Evolutionary conservation across 352 stramenopile species (phyloP), one percentile per base, ranked within the genome.

Genomic region (Globisporangium parvum): DNA sequence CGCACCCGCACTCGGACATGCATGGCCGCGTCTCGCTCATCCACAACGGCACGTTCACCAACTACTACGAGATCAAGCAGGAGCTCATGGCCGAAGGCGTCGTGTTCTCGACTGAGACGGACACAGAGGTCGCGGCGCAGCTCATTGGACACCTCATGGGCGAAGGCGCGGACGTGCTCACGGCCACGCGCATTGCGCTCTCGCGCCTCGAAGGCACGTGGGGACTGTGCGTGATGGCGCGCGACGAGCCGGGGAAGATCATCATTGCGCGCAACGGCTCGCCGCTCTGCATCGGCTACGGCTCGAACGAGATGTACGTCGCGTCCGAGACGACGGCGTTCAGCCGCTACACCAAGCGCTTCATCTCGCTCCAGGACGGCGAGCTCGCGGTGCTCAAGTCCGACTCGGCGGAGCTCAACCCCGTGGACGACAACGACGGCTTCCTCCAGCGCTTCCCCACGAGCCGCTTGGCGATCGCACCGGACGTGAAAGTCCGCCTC

Each of bases 1-100:
- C 96, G 24, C 97, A 99, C 71, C 97, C 97, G 39, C 97, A 99
- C 74, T 92, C 70, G 51, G 96, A 98, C 79, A 92, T 85, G 55
- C 85, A 96, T 53, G 81, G 88, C 50, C 80, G 87, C 50, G 93
- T 99, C 51, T 95, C 93, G 6, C 65, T 99, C n/a, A 95, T 99
- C 20, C 97, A 99, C 77, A 99, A 99, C 70, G 97, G 97, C 46
- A 99, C 97, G 33, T 96, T 99, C 63, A 98, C 97, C 57, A 99
- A 99, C 72, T 96, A 96, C 67, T 80, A 90, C 65, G 80, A 92
- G 60, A 80, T 97, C 59, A 96, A 96, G 67, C 85, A 94, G 65
- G 81, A 92, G 73, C 67, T 93, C 9, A 63, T 91, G 55, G 72
- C 65, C 51, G 80, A 86, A 53, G 96, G 96, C 42, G 88, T 99